These are phyloP conservation scores for Juncus effusus DNA, from an alignment of 176 grass and related monocot species.

Conservation along the genomic window DNA sequence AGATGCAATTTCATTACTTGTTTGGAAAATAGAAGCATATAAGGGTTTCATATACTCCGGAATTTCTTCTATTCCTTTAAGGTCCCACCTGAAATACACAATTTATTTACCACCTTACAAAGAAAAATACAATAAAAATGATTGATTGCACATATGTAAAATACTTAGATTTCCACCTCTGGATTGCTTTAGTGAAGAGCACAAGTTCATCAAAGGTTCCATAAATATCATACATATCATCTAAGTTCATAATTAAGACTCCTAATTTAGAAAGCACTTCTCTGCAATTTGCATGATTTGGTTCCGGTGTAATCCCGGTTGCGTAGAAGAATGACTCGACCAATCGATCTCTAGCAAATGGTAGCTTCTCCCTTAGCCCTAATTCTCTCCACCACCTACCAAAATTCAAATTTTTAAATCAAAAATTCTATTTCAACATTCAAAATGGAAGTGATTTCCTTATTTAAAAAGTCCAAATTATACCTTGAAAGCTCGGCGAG, in stretches of 20 bases:
- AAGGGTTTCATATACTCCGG: constrained; percentile 45
- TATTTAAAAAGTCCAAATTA: not conserved
- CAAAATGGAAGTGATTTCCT: not conserved
- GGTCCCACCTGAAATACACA: constrained; percentile 19
- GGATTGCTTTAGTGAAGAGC: constrained; percentile 26
- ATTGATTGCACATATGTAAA: not conserved
- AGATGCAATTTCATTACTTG: constrained; percentile 18
- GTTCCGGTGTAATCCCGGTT: constrained; percentile 14
- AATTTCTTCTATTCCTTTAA: not conserved
- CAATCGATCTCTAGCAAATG: constrained; percentile 42
- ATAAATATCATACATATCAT: constrained; percentile 39
- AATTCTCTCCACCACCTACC: constrained; percentile 48
- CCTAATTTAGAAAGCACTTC: constrained; percentile 15
- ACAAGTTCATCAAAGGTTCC: constrained; percentile 32
- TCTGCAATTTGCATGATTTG: constrained; percentile 1
- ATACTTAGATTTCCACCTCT: constrained; percentile 6
- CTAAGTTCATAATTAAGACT: constrained; percentile 6
- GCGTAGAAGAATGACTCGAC: constrained; percentile 26
- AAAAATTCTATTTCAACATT: not conserved
- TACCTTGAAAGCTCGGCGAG: constrained; percentile 27
- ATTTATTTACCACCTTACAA: not conserved
- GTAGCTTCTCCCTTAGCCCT: constrained; percentile 20
- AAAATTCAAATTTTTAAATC: not conserved
- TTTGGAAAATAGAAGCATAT: constrained; percentile 29
- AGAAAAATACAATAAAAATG: not conserved